A percentile compares a stretch with the other conserved stretches of the same genome.
phyloP scores from a whole-genome alignment of 1,284 basidiomycete genomes.

The Inonotus hispidus region DNA sequence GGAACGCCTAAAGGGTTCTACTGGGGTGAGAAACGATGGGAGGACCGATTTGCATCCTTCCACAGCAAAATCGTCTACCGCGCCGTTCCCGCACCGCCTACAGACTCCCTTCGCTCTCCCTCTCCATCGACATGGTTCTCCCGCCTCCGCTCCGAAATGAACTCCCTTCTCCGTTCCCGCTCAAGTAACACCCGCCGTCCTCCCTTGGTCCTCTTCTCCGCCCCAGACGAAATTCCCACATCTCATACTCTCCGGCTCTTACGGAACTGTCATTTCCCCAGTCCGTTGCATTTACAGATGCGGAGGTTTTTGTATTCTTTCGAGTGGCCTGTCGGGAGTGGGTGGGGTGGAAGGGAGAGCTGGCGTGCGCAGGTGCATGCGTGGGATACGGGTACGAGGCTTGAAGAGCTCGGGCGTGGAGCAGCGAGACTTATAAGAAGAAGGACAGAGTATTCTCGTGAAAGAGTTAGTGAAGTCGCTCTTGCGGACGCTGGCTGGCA shows the following conservation, averaged over 20 bases:
- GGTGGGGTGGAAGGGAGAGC: constrained; percentile 20
- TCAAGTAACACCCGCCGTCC: constrained; percentile 9
- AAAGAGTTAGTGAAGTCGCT: constrained; percentile 29
- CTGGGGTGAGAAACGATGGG: constrained; percentile 22
- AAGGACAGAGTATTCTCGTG: constrained; percentile 27
- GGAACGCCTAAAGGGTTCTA: constrained; percentile 29
- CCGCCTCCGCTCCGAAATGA: constrained; percentile 13
- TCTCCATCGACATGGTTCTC: constrained; percentile 19
- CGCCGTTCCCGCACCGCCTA: constrained; percentile 12
- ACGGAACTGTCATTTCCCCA: constrained; percentile 29
- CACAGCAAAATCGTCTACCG: constrained; percentile 25
- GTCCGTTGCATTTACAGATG: constrained; percentile 35
- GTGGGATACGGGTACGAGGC: constrained; percentile 21
- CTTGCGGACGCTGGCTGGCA: constrained; percentile 31
- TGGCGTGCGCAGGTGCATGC: constrained; percentile 31
- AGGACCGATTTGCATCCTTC: constrained; percentile 23
- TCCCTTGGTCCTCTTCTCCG: constrained; percentile 33
- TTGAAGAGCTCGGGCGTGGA: neutral
- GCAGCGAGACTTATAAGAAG: constrained; percentile 6
- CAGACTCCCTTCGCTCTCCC: constrained; percentile 19
- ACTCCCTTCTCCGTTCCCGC: constrained; percentile 9
- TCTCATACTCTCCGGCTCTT: constrained; percentile 32
- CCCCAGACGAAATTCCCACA: constrained; percentile 38
- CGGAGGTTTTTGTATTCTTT: constrained; percentile 36
- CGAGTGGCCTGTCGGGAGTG: constrained; percentile 27